phyloP scores from a whole-genome alignment of 1,284 basidiomycete species.

The Meira nashicola region DNA sequence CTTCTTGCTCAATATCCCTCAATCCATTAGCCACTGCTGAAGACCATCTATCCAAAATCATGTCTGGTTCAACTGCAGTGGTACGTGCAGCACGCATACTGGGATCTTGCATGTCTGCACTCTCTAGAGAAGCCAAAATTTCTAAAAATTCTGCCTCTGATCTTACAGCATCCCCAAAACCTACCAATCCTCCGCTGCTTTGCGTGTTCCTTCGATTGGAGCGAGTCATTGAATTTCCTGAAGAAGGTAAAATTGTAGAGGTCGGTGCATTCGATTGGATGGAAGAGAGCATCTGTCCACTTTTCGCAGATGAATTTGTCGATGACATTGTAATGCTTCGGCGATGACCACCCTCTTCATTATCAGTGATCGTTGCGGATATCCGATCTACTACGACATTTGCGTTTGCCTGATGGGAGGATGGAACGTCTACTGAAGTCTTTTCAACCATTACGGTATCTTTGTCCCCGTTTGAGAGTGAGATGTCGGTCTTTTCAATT shows the following conservation, averaged over 20 bases:
- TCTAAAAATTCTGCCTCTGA: conserved; percentile 96
- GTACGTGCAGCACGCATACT: conserved; percentile 78
- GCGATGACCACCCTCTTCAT: too few relatives aligned
- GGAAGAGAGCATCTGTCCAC: too few relatives aligned
- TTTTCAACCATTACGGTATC: background rate
- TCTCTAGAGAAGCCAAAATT: conserved; percentile 85
- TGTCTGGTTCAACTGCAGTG: conserved; percentile 85
- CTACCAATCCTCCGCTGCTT: conserved; percentile 25
- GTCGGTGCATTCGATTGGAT: background rate
- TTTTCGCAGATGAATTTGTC: too few relatives aligned
- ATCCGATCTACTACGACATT: background rate
- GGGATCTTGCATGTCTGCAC: conserved; percentile 86
- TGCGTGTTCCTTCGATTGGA: conserved; percentile 33
- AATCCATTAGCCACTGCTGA: conserved; percentile 56
- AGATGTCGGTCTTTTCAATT: background rate
- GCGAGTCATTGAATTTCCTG: conserved; percentile 18
- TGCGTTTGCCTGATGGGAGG: background rate
- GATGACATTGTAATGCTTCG: too few relatives aligned
- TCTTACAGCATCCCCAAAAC: conserved; percentile 79
- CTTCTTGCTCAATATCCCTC: too few relatives aligned
- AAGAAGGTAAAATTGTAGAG: background rate
- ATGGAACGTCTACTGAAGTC: background rate
- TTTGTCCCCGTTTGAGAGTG: conserved; percentile 1
- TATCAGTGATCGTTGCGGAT: too few relatives aligned
- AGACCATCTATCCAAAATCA: conserved; percentile 66